Evolutionary conservation across 2,329 filamentous ascomycete species (phyloP), one percentile per base, ranked within the genome.

Genomic region (Penicillium italicum): DNA sequence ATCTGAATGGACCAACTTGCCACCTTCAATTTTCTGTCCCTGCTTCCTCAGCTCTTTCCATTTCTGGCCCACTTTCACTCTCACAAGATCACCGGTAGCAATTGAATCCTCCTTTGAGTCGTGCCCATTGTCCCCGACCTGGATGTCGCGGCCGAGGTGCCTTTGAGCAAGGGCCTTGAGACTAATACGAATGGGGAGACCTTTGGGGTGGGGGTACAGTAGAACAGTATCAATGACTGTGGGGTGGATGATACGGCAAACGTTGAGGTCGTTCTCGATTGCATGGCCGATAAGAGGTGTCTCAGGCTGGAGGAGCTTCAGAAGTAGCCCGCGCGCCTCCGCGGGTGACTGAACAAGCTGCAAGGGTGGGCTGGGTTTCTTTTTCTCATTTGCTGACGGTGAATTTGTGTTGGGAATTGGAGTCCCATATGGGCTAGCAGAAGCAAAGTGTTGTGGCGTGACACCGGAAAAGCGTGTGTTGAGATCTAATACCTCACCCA

Each of bases 381-480:
- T 61, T 12, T 55, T 53, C 22, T 62, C 69, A 62, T 63, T 63
- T 38, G 57, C 20, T 12, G 63, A 58, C 5, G 69, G 56, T 5
- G 58, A 50, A 4, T 67, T 60, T 9, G 66, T 53, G 14, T 68
- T 59, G 8, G 62, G 40, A 33, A 59, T 51, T 41, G 74, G 24
- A n/a, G 65, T 55, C 11, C 69, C 70, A 61, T 80, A 90, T 0
- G 82, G 80, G 28, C 82, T 73, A 0, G 92, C 91, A 22, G 84
- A 81, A 22, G 84, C 81, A 65, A 91, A 87, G 60, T 95, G 87
- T 49, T 94, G 85, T 0, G 87, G 83, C 62, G 83, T 88, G 7
- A 99, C 87, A 22, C 95, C 94, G 0, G 92, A 97, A 73, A 89
- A 99, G 1, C 90, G 85, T 1, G 91, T 94, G 73, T 99, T 99